Evolutionary conservation across 2,329 filamentous ascomycete genomes (phyloP), one percentile per base, ranked within the genome.

Genomic region (Microsporum ferrugineum): DNA sequence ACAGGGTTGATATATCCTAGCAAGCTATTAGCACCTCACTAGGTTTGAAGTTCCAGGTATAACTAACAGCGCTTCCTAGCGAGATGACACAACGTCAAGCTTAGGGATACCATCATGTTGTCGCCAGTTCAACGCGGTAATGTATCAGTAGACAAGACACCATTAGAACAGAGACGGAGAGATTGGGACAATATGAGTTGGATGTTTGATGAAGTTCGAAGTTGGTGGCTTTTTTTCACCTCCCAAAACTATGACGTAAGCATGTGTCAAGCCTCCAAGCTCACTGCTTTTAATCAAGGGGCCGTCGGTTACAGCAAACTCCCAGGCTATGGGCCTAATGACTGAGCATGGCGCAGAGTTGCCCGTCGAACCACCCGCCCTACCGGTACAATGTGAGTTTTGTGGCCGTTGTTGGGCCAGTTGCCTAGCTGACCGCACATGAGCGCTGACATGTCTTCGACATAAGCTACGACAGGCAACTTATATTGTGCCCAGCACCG

Each of bases 401-500:
- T 12, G 23, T 31, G 17, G 17, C 17, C 17, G 17, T 23, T 23
- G 17, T 23, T 23, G 17, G 17, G 17, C 17, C 17, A 23, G 17
- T 23, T 23, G 17, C 17, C 17, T 23, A 23, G 17, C 17, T 23
- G 17, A 23, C 17, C 17, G 17, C 17, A 23, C 17, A 23, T 23
- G 17, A 23, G 17, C 17, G 51, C 51, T 55, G 51, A 55, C 51
- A 12, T 55, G 2, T 55, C 33, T 47, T 10, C 39, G 17, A 43
- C 67, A 23, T 23, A 23, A 91, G 81, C 80, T 95, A 63, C 86
- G 88, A 66, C 88, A 92, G 71, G 89, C 89, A 66, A 94, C 89
- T 51, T 91, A 95, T 72, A 88, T 97, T 67, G 82, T 95, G 60
- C 91, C 92, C 5, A 80, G 82, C 62, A 96, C 91, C 2, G 91